Conservation (phyloP, 352 stramenopile species). For the Aphanomyces astaci region DNA sequence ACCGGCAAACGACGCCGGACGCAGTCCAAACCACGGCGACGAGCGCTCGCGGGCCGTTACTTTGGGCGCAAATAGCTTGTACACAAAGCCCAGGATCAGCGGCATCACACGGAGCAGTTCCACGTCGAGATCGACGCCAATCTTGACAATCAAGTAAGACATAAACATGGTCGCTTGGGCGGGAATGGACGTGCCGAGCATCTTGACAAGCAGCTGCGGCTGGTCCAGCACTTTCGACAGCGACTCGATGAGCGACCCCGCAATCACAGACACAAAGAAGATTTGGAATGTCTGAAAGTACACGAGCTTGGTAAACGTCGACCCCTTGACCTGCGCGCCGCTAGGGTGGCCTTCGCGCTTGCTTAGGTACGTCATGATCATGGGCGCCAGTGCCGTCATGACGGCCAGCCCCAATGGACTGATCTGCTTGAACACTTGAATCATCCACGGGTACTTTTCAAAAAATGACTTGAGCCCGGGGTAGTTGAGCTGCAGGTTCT, state of each 20-base stretch:
- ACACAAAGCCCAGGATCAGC: constrained; percentile 70
- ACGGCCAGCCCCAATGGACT: constrained; percentile 70
- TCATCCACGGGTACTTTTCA: constrained; percentile 55
- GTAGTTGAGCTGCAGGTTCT: constrained; percentile 45
- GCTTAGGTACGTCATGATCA: constrained; percentile 75
- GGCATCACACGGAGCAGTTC: constrained; percentile 63
- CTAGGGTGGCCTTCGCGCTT: constrained; percentile 73
- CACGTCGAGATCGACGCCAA: constrained; percentile 53
- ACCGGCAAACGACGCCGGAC: constrained; percentile 46
- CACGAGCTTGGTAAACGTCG: constrained; percentile 74
- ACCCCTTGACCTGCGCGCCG: constrained; percentile 49
- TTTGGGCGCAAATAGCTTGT: constrained; percentile 65
- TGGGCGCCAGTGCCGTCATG: constrained; percentile 69
- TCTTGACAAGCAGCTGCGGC: constrained; percentile 39
- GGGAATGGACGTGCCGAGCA: constrained; percentile 54
- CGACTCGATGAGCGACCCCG: constrained; percentile 64
- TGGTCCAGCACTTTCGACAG: constrained; percentile 41
- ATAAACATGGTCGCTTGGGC: constrained; percentile 78
- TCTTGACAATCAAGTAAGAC: constrained; percentile 72
- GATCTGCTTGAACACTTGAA: constrained; percentile 60
- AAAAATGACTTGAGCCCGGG: constrained; percentile 38
- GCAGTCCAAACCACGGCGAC: constrained; percentile 60
- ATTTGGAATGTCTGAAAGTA: constrained; percentile 78
- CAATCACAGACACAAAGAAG: constrained; percentile 76
- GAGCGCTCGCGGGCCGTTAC: constrained; percentile 64